These are phyloP conservation scores for Apiotrichum sp. DNA, from an alignment of 1,284 basidiomycete genomes.

Conservation along the genomic window DNA sequence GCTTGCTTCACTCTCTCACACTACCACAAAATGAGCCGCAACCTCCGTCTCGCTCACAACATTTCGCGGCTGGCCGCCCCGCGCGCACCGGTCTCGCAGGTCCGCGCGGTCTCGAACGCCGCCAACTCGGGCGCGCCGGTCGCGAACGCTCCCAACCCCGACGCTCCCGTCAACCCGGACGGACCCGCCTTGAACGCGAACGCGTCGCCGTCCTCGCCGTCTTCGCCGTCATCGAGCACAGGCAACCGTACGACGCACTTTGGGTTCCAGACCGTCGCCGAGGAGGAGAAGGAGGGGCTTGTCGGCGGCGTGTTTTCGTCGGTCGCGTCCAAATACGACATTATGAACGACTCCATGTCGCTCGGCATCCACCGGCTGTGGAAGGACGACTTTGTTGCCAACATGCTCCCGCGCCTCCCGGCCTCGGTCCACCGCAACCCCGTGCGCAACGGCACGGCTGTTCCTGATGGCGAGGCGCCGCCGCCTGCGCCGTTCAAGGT, in stretches of 20 bases:
- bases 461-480: conserved; percentile 30
- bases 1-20: no score
- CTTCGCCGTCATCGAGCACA: neutral
- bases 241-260: conserved; percentile 65
- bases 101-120: conserved; percentile 13
- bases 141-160: no score
- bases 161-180: no score
- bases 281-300: conserved; percentile 60
- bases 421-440: conserved; percentile 38
- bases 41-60: conserved; percentile 9
- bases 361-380: conserved; percentile 92
- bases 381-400: conserved; percentile 88
- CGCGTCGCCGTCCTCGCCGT: conserved; percentile 2
- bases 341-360: conserved; percentile 99
- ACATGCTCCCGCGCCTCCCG: conserved; percentile 60
- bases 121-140: neutral
- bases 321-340: conserved; percentile 90
- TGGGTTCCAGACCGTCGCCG: conserved; percentile 80
- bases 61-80: conserved; percentile 8
- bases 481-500: conserved; percentile 56
- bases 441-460: conserved; percentile 43
- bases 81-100: conserved; percentile 4
- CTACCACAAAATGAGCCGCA: conserved; percentile 14
- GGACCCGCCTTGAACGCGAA: neutral
- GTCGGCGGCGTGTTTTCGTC: conserved; percentile 93